A percentile compares a stretch with the other conserved stretches of the same genome.
These are phyloP conservation scores for Fusarium staphyleae DNA, from an alignment of 2,329 filamentous ascomycete species.

Conservation along the genomic window DNA sequence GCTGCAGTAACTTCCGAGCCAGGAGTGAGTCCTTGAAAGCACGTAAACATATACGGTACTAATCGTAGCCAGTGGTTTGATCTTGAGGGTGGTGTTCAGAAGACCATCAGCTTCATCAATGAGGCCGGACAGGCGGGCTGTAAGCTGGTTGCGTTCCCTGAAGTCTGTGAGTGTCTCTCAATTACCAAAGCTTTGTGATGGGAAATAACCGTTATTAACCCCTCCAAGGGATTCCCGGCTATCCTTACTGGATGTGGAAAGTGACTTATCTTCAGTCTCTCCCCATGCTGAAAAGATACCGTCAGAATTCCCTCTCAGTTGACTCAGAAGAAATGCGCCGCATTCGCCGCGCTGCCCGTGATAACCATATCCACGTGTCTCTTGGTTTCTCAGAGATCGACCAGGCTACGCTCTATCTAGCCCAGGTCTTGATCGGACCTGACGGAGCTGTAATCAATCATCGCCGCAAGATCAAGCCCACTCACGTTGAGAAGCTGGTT, in stretches of 20 bases:
- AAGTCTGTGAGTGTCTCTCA: constrained; percentile 47
- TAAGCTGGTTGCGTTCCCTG: constrained; percentile 62
- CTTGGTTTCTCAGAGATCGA: constrained; percentile 59
- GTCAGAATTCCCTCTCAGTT: constrained; percentile 49
- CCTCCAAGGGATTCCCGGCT: constrained; percentile 56
- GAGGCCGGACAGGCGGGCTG: constrained; percentile 62
- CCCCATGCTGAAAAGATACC: constrained; percentile 45
- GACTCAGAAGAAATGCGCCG: constrained; percentile 54
- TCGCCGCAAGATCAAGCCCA: constrained; percentile 60
- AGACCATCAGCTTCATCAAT: constrained; percentile 63
- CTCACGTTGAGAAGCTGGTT: constrained; percentile 55
- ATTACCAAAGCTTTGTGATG: fast-evolving
- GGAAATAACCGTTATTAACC: neutral
- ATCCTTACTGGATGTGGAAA: constrained; percentile 54
- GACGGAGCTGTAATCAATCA: constrained; percentile 55
- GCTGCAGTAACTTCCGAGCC: constrained; percentile 25
- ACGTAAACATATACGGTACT: fast-evolving
- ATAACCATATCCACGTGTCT: constrained; percentile 54
- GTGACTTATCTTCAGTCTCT: constrained; percentile 44
- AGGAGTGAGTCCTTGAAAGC: neutral
- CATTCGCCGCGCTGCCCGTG: constrained; percentile 51
- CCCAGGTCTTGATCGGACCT: constrained; percentile 60
- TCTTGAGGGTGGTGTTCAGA: constrained; percentile 59
- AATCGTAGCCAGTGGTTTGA: constrained; percentile 58
- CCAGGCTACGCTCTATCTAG: constrained; percentile 54